Evolutionary conservation across 768 basidiomycete species (phyloP), one percentile per base, ranked within the genome.

Genomic region (Calocybe indica): DNA sequence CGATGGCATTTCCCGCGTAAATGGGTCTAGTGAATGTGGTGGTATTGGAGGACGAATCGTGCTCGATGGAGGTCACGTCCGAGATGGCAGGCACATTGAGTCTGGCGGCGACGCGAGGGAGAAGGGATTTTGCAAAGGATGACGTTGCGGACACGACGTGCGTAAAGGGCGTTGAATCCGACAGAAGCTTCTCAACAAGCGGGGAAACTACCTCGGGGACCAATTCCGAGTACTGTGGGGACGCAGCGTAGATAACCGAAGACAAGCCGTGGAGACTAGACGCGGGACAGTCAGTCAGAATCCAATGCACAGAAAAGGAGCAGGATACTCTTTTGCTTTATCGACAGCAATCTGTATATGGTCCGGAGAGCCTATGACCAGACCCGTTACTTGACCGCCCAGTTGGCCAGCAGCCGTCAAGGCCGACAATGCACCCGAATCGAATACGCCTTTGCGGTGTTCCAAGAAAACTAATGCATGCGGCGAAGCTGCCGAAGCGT

Each of bases 1-100:
- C 79, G 47, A 98, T 92, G 39, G 96, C 96, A 60, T 98, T 98
- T 42, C 96, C 96, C 15, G 96, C 96, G 58, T 99, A 98, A 58
- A 98, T 96, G 28, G 92, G 92, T 22, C 95, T 88, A 5, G 88
- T 83, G 64, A 94, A 98, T 1, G 83, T 90, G 35, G 91, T 92
- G 56, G 74, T 77, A 54, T 86, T 84, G 32, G 82, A 80, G 3
- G 83, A 64, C 29, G 66, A 47, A 58, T 91, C 85, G 62, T 91
- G 83, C 36, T 83, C 75, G 53, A 97, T 71, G 10, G 85, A 86
- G 32, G 84, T 88, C 56, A 98, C 80, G 66, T 98, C 94, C 32
- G 92, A 92, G 51, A 96, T 78, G 51, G 92, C 91, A 6, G 92
- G 91, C 14, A 85, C 79, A 64, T 95, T 83, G n/a, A 98, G 79